Base-by-base conservation (phyloP, 208 protist species). In the Paratrypanosoma confusum region DNA sequence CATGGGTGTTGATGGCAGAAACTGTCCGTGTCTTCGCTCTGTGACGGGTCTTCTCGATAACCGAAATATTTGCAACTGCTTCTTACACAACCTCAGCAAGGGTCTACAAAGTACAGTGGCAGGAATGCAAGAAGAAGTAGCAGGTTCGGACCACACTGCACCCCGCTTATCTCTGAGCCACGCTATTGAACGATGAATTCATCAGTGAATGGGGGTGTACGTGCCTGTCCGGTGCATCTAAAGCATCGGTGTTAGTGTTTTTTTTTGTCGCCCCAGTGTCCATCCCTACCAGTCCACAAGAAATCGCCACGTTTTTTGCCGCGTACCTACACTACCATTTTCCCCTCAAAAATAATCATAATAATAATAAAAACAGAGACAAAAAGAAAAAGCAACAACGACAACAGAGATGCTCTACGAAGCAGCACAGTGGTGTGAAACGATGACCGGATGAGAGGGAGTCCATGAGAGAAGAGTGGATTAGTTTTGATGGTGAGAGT, bases 371-470 rank as follows among this genome's bases (percentile, higher is more conserved):
- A 39, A 7, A 24, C 28, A 11, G 6, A 24, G 23, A 38, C n/a
- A 18, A 38, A 65, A 18, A 50, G 22, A 39, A 17, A 48, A 24
- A 39, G 20, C 18, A 4, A 23, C 23, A 29, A 45, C 4, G n/a
- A 28, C 6, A 47, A 43, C 2, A 53, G 43, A 7, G 13, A 42
- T 1, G 29, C 16, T 35, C 10, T 21, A 5, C 35, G 2, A 35
- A 39, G 4, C 1, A 33, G 38, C 32, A 50, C 3, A 39, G 5
- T 25, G 22, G 36, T 10, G 11, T 5, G 24, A 10, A 17, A 24
- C 5, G 28, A n/a, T 13, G 35, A 37, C 17, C 38, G 43, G 27
- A 50, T 14, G 3, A 57, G 1, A 45, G 46, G 22, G 11, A 60
- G 43, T 20, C 42, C 34, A 42, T 27, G 21, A 17, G 21, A n/a